Percentiles rank a stretch among this genome's conserved stretches.
Evolutionary conservation across 331 rosid species (phyloP).

Genomic region (Malus hybrid): DNA sequence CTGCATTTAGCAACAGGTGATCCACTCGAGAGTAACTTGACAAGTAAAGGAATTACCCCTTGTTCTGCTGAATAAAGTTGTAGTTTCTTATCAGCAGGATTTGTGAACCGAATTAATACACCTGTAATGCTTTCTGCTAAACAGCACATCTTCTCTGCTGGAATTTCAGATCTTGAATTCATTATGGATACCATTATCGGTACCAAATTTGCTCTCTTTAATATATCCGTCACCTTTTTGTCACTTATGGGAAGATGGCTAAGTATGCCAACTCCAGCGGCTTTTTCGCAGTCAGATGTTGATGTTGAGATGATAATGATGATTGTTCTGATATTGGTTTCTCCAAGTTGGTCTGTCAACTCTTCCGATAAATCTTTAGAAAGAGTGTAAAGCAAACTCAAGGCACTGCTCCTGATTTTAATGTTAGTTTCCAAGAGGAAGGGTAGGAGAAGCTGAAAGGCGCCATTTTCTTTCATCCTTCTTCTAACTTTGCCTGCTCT

Average conservation of each 20-base stretch:
- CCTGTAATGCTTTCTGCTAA: constrained; percentile 49
- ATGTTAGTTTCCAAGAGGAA: constrained; percentile 54
- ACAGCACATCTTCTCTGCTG: constrained; percentile 15
- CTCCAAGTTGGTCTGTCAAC: constrained; percentile 63
- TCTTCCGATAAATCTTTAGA: constrained; percentile 70
- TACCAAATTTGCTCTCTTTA: constrained; percentile 51
- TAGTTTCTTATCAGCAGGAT: constrained; percentile 63
- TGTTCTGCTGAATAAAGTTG: constrained; percentile 72
- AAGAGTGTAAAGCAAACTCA: constrained; percentile 57
- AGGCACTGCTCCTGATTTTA: constrained; percentile 43
- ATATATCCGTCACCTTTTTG: constrained; percentile 53
- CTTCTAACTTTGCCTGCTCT: constrained; percentile 54
- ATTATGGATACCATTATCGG: constrained; percentile 47
- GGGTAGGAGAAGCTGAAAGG: constrained; percentile 76
- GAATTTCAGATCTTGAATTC: constrained; percentile 33
- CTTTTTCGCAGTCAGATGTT: constrained; percentile 46
- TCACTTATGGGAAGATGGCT: constrained; percentile 60
- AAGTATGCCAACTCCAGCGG: constrained; percentile 63
- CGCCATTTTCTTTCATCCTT: constrained; percentile 74
- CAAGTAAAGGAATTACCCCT: constrained; percentile 73
- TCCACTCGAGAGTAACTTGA: constrained; percentile 58
- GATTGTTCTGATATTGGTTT: constrained; percentile 36
- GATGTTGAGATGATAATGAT: constrained; percentile 49
- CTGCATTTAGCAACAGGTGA: constrained; percentile 46
- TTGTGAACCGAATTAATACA: constrained; percentile 58